These are phyloP conservation scores for Lasiodiplodia citricola DNA, from an alignment of 2,329 filamentous ascomycete species.

Conservation along the genomic window DNA sequence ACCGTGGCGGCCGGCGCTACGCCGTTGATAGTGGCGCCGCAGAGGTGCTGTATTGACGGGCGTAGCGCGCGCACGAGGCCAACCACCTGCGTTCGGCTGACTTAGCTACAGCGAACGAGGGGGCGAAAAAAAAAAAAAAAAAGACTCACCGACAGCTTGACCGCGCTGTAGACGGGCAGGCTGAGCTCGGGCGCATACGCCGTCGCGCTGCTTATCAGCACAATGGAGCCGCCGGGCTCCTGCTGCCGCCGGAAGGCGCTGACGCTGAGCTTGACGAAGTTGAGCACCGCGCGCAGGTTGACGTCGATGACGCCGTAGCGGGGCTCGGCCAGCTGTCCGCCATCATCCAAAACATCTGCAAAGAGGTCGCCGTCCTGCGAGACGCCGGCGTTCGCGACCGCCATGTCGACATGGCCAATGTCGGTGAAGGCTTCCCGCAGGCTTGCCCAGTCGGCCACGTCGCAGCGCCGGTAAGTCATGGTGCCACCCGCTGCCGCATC, in stretches of 20 bases:
- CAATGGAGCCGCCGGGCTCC: conserved; percentile 41
- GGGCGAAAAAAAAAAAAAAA: background rate
- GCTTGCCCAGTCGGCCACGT: conserved; percentile 36
- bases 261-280: conserved; percentile 43
- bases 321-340: conserved; percentile 39
- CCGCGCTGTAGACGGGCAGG: conserved; percentile 40
- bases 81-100: conserved; percentile 32
- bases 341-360: conserved; percentile 37
- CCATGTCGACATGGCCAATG: conserved; percentile 37
- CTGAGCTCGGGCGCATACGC: conserved; percentile 46
- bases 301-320: conserved; percentile 40
- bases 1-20: conserved; percentile 41
- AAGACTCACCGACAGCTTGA: background rate
- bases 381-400: conserved; percentile 44
- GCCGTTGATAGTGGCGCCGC: conserved; percentile 46
- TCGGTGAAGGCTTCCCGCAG: conserved; percentile 34
- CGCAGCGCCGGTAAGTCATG: conserved; percentile 34
- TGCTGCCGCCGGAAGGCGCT: conserved; percentile 33
- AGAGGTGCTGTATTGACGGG: conserved; percentile 30
- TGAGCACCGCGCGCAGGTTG: conserved; percentile 40
- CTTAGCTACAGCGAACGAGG: background rate
- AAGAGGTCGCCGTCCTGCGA: conserved; percentile 41
- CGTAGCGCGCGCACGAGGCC: conserved; percentile 43
- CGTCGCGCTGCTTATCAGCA: conserved; percentile 47
- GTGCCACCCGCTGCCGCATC: background rate